Percentiles rank a stretch among this genome's conserved stretches.
phyloP scores from a whole-genome alignment of 1,139 yeast genomes.

The Barnettozyma hawaiiensis region DNA sequence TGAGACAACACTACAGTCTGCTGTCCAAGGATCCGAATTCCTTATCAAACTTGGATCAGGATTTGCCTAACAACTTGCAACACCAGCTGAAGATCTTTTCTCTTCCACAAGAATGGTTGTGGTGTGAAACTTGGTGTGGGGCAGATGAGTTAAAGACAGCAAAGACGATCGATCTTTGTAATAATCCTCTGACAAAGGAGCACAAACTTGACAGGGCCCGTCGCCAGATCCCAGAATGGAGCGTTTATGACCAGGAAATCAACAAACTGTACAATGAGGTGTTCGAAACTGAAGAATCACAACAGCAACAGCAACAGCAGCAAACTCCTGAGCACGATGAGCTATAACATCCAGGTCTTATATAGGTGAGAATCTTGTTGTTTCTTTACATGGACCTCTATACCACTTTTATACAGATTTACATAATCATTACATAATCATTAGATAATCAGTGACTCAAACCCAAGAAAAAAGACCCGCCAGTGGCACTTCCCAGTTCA shows the following conservation, averaged over 20 bases:
- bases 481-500: too few species aligned
- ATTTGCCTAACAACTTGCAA: conserved; percentile 84
- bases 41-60: conserved; percentile 82
- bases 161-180: conserved; percentile 76
- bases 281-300: conserved; percentile 1
- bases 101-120: conserved; percentile 77
- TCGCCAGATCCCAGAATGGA: conserved; percentile 78
- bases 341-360: not conserved
- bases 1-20: conserved; percentile 83
- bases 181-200: conserved; percentile 76
- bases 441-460: too few species aligned
- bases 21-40: conserved; percentile 77
- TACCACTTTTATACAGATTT: too few species aligned
- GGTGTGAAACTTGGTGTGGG: conserved; percentile 96
- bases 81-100: conserved; percentile 59
- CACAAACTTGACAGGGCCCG: conserved; percentile 69
- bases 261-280: conserved; percentile 27
- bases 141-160: conserved; percentile 56
- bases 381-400: too few species aligned
- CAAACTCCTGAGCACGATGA: not conserved
- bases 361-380: too few species aligned
- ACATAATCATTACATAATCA: too few species aligned
- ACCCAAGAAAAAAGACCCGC: too few species aligned
- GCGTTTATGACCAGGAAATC: conserved; percentile 51
- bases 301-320: not conserved